Base-by-base conservation (phyloP, 192 early-diverging fungal species). In the Coemansia javaensis region DNA sequence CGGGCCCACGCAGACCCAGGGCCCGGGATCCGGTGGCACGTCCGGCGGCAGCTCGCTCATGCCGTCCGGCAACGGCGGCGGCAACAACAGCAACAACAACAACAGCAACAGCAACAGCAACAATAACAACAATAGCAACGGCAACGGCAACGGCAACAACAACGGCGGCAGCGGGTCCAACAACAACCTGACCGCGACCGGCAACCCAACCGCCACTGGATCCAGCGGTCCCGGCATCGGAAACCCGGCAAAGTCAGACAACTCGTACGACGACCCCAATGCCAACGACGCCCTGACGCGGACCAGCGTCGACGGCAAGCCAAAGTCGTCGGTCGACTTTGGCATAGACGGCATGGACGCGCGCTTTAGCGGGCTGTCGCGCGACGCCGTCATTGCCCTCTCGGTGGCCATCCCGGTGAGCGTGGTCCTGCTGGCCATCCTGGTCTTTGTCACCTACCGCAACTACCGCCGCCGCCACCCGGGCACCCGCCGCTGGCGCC, bases 321-420 rank as follows among this genome's bases (percentile, higher is more conserved):
- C 28, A 8, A 1, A 1, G 7, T 4, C 8, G 28, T 30, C 28
- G 7, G 8, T 30, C 9, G 28, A 30, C 28, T 30, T 30, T 30
- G 31, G n/a, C 10, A 37, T 31, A 23, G 27, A 37, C 23, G n/a
- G 22, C 14, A 25, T 7, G 12, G 27, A 40, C 15, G 24, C 15
- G n/a, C 17, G 32, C 2, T 23, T 32, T 23, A 47, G 2, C 17
- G 53, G 53, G n/a, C 27, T 57, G 14, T 43, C 49, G 25, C 52
- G 32, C 28, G 25, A 32, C 10, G 50, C 62, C 1, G 37, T 45
- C 14, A 50, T 65, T 22, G 62, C 62, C 3, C 40, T 65, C 24
- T 38, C 32, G 2, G 62, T 65, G 32, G 28, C 48, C 18, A 47
- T 53, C 10, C 54, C 62, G 11, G 15, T 52, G 7, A 38, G 43